phyloP scores from a whole-genome alignment of 1,284 basidiomycete species.

The Trametes sp. region DNA sequence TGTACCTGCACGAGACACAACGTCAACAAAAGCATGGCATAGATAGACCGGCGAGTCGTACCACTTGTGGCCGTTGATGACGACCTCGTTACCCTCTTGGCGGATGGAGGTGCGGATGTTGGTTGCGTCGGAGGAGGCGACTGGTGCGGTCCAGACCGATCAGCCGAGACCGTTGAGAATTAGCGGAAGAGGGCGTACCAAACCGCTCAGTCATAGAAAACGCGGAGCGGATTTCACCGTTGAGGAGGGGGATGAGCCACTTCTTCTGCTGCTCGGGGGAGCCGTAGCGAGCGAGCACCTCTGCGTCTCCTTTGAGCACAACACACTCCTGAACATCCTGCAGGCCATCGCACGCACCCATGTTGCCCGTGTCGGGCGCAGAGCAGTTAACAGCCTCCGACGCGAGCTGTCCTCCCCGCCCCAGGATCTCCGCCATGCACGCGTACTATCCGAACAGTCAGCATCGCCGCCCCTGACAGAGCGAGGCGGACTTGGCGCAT shows the following conservation, averaged over 20 bases:
- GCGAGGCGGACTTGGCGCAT: constrained; percentile 32
- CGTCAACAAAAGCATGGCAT: background rate
- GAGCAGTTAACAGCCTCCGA: constrained; percentile 92
- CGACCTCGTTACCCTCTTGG: constrained; percentile 87
- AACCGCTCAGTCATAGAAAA: constrained; percentile 96
- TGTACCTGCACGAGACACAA: constrained; percentile 72
- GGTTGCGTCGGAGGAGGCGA: constrained; percentile 95
- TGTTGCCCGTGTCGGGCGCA: constrained; percentile 95
- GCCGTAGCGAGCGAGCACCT: constrained; percentile 96
- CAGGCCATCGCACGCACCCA: constrained; percentile 65
- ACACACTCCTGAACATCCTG: background rate
- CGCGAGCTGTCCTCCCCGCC: constrained; percentile 83
- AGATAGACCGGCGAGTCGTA: constrained; percentile 35
- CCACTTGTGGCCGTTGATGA: constrained; percentile 99
- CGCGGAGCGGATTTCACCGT: constrained; percentile 92
- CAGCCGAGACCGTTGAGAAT: background rate
- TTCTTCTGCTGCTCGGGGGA: constrained; percentile 89
- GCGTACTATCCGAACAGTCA: constrained; percentile 71
- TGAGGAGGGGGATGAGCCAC: constrained; percentile 89
- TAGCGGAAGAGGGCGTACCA: constrained; percentile 55
- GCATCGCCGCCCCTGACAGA: background rate
- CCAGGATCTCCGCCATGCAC: constrained; percentile 95
- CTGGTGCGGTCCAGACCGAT: constrained; percentile 51
- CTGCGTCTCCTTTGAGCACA: constrained; percentile 48
- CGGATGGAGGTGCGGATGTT: constrained; percentile 93